Evolutionary conservation across 1,284 basidiomycete species (phyloP).

Genomic region (Phellopilus nigrolimitatus): DNA sequence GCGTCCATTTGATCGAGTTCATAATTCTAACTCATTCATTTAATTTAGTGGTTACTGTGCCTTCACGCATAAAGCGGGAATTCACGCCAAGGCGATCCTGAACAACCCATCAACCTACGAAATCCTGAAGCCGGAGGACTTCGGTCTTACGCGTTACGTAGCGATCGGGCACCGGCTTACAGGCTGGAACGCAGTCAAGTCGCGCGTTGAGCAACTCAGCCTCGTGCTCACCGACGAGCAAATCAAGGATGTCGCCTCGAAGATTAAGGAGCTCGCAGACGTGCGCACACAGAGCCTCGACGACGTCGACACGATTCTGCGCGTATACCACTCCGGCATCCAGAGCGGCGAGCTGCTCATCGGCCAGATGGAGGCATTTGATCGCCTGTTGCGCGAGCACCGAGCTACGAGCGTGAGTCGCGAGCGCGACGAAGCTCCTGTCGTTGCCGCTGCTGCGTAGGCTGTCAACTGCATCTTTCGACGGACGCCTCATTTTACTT

Average conservation of each 20-base stretch:
- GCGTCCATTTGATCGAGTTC: not conserved
- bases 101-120: constrained; percentile 99
- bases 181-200: constrained; percentile 99
- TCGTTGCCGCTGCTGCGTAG: constrained; percentile 10
- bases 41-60: constrained; percentile 86
- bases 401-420: constrained; percentile 36
- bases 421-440: constrained; percentile 8
- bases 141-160: constrained; percentile 96
- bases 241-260: constrained; percentile 97
- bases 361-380: constrained; percentile 84
- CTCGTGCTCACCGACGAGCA: constrained; percentile 79
- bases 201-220: constrained; percentile 95
- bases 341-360: constrained; percentile 82
- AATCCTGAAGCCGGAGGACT: constrained; percentile 97
- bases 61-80: constrained; percentile 99
- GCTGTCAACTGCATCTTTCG: too few species aligned
- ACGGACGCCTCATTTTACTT: too few species aligned
- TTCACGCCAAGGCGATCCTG: constrained; percentile 99
- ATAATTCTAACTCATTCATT: constrained; percentile 5
- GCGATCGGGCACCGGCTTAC: constrained; percentile 97
- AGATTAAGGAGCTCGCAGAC: constrained; percentile 99
- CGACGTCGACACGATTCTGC: constrained; percentile 95
- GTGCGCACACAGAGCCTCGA: constrained; percentile 99
- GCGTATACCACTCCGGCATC: constrained; percentile 91
- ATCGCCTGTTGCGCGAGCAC: constrained; percentile 75